These are phyloP conservation scores for Licmophora abbreviata DNA, from an alignment of 108 stramenopile genomes.

Conservation along the genomic window DNA sequence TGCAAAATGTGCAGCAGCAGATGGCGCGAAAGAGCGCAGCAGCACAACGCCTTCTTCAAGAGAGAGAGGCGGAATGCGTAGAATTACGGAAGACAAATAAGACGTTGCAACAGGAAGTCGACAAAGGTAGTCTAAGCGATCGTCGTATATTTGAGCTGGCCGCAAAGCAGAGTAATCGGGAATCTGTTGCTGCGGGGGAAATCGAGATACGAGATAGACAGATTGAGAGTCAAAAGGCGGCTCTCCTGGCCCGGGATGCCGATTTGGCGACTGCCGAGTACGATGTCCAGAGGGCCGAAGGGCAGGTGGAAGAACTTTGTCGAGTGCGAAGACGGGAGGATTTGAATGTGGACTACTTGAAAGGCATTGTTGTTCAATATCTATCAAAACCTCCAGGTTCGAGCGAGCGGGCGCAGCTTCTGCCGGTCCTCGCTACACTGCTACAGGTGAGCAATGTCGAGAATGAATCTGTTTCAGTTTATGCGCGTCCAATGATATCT, in stretches of 20 bases:
- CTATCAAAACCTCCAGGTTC: slow-evolving; percentile 79
- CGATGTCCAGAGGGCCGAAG: slow-evolving; percentile 47
- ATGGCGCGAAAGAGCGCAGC: slow-evolving; percentile 79
- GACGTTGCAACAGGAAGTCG: slow-evolving; percentile 72
- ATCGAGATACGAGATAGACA: slow-evolving; percentile 73
- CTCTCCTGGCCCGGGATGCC: slow-evolving; percentile 58
- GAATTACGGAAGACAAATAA: slow-evolving; percentile 61
- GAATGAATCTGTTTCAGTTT: neutral
- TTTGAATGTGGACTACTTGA: slow-evolving; percentile 86
- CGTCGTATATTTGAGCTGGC: slow-evolving; percentile 84
- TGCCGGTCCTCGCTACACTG: slow-evolving; percentile 81
- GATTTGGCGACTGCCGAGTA: slow-evolving; percentile 70
- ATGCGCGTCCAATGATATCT: neutral
- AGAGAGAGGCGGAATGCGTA: slow-evolving; percentile 68
- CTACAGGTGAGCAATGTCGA: slow-evolving; percentile 15
- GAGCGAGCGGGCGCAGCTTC: slow-evolving; percentile 65
- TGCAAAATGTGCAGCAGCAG: slow-evolving; percentile 66
- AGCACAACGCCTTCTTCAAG: slow-evolving; percentile 74
- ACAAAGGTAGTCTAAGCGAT: slow-evolving; percentile 79
- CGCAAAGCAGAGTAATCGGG: slow-evolving; percentile 79
- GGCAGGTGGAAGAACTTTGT: slow-evolving; percentile 68
- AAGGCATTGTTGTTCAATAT: slow-evolving; percentile 86
- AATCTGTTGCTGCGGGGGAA: slow-evolving; percentile 57
- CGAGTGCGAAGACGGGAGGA: slow-evolving; percentile 75
- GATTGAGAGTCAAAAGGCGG: slow-evolving; percentile 52